Base-by-base conservation (phyloP, 2,329 filamentous ascomycete genomes). In the Exophiala aquamarina region DNA sequence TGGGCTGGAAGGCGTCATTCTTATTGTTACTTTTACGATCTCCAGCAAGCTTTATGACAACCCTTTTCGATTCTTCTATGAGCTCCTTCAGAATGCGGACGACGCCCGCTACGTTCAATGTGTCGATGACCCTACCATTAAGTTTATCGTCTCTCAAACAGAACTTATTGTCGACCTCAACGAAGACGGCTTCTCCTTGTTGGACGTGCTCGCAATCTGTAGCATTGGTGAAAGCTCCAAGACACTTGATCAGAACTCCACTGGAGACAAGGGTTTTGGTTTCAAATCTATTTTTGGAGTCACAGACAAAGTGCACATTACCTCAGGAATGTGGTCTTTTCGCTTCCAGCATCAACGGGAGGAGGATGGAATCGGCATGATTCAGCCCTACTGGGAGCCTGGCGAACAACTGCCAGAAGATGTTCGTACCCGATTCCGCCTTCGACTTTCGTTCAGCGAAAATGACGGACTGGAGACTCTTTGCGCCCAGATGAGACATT, bases 1-100 rank as follows among this genome's bases (percentile, higher is more conserved):
- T 18, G 17, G 15, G 10, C 17, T 31, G 19, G 32, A 6, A 15
- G n/a, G n/a, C n/a, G n/a, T n/a, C n/a, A n/a, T n/a, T n/a, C n/a
- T n/a, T n/a, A n/a, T n/a, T n/a, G n/a, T n/a, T n/a, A n/a, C n/a
- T n/a, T n/a, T n/a, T n/a, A n/a, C 39, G 17, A 52, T 49, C 23
- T 49, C 47, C 28, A 35, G 32, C 19, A 41, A 54, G 29, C 50
- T 54, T 14, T 54, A 54, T 35, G 42, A 43, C 34, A 15, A 47
- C 26, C 38, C 37, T 17, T 54, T 50, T 19, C 43, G 39, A n/a
- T 66, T 63, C 37, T 47, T 64, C 18, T 61, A 61, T 35, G 63
- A 66, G 50, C 41, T 67, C 6, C 56, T 74, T 4, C 71, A 74
- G 52, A 73, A 74, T 58, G 68, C 69, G 0, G 70, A 73, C 29